Evolutionary conservation across 306 rosid species (phyloP), one percentile per base, ranked within the genome.

Genomic region (Sesbania bispinosa): DNA sequence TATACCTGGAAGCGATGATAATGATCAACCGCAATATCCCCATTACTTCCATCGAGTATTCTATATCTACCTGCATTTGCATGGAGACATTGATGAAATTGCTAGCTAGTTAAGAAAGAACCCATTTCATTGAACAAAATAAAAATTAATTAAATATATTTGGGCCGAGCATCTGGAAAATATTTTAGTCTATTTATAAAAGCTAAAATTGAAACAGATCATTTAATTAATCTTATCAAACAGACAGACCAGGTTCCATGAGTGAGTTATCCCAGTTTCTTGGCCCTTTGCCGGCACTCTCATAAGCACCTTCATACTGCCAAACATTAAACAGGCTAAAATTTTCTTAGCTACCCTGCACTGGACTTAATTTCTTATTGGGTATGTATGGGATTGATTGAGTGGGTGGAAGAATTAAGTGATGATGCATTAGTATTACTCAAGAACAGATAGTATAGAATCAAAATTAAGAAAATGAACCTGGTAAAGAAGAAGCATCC

Each of bases 401-500:
- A n/a, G n/a, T n/a, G n/a, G n/a, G n/a, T n/a, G n/a, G n/a, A n/a
- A n/a, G n/a, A n/a, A n/a, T n/a, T n/a, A n/a, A n/a, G n/a, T n/a
- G n/a, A n/a, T n/a, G n/a, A n/a, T n/a, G n/a, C n/a, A n/a, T n/a
- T n/a, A n/a, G n/a, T n/a, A n/a, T n/a, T n/a, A n/a, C n/a, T n/a
- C n/a, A n/a, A n/a, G n/a, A n/a, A n/a, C n/a, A n/a, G n/a, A n/a
- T n/a, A n/a, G n/a, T n/a, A n/a, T n/a, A n/a, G n/a, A n/a, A n/a
- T n/a, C n/a, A n/a, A n/a, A n/a, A n/a, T n/a, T n/a, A n/a, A n/a
- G n/a, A n/a, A n/a, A n/a, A n/a, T n/a, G 13, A 20, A 78, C 96
- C 95, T 88, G 92, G 78, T 88, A 32, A 79, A 78, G 92, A 91
- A 45, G 96, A 88, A 41, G 84, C 88, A n/a, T 78, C 15, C 97